Evolutionary conservation across 768 basidiomycete species (phyloP), one percentile per base, ranked within the genome.

Genomic region (Hortiboletus campestris): DNA sequence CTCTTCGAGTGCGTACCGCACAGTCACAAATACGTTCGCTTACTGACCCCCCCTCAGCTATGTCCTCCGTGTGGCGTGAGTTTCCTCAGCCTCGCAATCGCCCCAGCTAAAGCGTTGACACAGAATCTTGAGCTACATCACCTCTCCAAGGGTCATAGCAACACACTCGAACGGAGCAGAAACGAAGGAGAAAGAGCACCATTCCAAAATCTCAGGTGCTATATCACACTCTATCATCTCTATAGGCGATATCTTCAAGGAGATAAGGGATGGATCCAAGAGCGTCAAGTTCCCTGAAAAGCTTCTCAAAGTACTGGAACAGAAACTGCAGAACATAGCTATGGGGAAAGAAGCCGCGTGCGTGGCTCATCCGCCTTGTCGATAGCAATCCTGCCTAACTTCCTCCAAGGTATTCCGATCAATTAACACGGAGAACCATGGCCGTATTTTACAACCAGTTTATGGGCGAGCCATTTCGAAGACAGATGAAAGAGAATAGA

Each of bases 231-330:
- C 81, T 39, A 75, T 83, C 59, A 73, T 80, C 46, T 79, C 79
- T 12, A 83, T 94, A 55, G 84, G 85, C 25, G 91, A 93, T 69
- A 77, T 92, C 70, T 89, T 91, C 76, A 86, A 86, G 69, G 91
- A 89, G 63, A 80, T 84, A 53, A 72, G 85, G 57, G 88, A 88
- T 72, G 86, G 90, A 6, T 82, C 85, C 51, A 93, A 89, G 76
- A 89, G 84, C 57, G 89, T 91, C 67, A 92, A 91, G 68, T 98
- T 95, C 70, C 95, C 96, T 0, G 94, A 98, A 74, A 94, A 94
- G 73, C 75, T 97, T 56, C 69, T 98, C 53, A 98, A 94, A 74
- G 88, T 91, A 9, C 75, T 99, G 58, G 94, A 97, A 70, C 83
- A 86, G 73, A 91, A 86, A 72, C 71, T 98, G 72, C 89, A 95